These are phyloP conservation scores for Boletus subcaerulescens DNA, from an alignment of 768 basidiomycete genomes.

Conservation along the genomic window DNA sequence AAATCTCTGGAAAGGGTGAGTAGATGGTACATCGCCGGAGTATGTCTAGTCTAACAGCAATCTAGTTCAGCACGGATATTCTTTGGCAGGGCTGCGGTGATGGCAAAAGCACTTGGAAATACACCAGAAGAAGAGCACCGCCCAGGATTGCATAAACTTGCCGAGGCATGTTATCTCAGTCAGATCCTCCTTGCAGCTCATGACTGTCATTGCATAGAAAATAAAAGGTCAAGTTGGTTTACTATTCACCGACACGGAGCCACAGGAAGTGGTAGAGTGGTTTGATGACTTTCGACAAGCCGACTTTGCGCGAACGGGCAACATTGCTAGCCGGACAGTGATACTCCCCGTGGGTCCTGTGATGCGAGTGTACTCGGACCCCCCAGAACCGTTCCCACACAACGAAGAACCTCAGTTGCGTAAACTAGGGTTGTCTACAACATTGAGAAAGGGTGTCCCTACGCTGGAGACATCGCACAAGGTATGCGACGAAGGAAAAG, in stretches of 20 bases:
- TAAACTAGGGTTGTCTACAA: constrained; percentile 84
- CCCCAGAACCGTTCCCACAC: constrained; percentile 89
- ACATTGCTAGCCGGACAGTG: constrained; percentile 70
- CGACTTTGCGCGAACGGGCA: constrained; percentile 90
- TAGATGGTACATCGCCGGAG: constrained; percentile 4
- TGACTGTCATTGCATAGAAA: constrained; percentile 50
- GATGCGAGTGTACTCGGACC: constrained; percentile 74
- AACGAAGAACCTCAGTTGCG: constrained; percentile 97
- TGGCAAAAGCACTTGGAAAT: constrained; percentile 93
- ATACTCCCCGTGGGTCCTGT: constrained; percentile 81
- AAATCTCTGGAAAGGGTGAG: constrained; percentile 89
- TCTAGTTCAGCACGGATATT: constrained; percentile 75
- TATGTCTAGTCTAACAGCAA: constrained; percentile 4
- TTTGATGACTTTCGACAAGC: constrained; percentile 86
- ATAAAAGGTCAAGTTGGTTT: constrained; percentile 95
- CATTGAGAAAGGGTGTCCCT: constrained; percentile 84
- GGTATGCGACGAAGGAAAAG: constrained; percentile 80
- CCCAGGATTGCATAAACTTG: constrained; percentile 73
- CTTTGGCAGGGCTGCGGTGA: constrained; percentile 82
- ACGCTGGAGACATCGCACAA: constrained; percentile 76
- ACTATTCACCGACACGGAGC: constrained; percentile 86
- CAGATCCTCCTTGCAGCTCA: constrained; percentile 4
- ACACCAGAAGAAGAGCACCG: constrained; percentile 85
- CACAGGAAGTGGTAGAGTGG: constrained; percentile 92
- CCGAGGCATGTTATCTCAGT: constrained; percentile 54